Conservation (phyloP, 495 filamentous ascomycete genomes). For the Apodospora peruviana region DNA sequence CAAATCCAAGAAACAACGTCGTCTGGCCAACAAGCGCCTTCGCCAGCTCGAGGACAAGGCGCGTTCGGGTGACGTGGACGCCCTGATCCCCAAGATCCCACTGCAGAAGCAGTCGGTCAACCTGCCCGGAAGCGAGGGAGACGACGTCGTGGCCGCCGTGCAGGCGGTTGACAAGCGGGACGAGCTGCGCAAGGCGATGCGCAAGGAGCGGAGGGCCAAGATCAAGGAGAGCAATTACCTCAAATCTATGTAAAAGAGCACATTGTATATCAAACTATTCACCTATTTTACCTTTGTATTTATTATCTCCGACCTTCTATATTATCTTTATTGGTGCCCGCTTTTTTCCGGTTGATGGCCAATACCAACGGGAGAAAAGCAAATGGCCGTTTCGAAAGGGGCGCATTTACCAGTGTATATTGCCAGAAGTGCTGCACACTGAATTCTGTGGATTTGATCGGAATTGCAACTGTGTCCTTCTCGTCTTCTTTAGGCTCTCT, state of each 20-base stretch:
- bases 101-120: slow-evolving; percentile 80
- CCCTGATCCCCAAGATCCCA: slow-evolving; percentile 68
- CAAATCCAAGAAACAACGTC: slow-evolving; percentile 74
- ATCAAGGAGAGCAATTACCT: slow-evolving; percentile 96
- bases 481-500: too few relatives aligned
- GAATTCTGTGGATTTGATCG: too few relatives aligned
- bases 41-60: slow-evolving; percentile 59
- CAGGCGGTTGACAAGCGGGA: slow-evolving; percentile 53
- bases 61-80: slow-evolving; percentile 56
- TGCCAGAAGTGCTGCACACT: too few relatives aligned
- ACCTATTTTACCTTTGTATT: too few relatives aligned
- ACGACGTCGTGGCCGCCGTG: slow-evolving; percentile 49
- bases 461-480: too few relatives aligned
- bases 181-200: slow-evolving; percentile 62
- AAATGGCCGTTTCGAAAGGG: too few relatives aligned
- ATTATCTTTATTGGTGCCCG: too few relatives aligned
- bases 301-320: too few relatives aligned
- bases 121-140: slow-evolving; percentile 60
- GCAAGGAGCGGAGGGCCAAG: slow-evolving; percentile 64
- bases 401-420: too few relatives aligned
- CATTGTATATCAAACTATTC: too few relatives aligned
- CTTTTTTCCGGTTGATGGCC: too few relatives aligned
- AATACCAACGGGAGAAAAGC: too few relatives aligned
- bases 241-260: slow-evolving; percentile 58
- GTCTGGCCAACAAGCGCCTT: slow-evolving; percentile 59